phyloP scores from a whole-genome alignment of 768 basidiomycete genomes.

The Pholiota microspora region DNA sequence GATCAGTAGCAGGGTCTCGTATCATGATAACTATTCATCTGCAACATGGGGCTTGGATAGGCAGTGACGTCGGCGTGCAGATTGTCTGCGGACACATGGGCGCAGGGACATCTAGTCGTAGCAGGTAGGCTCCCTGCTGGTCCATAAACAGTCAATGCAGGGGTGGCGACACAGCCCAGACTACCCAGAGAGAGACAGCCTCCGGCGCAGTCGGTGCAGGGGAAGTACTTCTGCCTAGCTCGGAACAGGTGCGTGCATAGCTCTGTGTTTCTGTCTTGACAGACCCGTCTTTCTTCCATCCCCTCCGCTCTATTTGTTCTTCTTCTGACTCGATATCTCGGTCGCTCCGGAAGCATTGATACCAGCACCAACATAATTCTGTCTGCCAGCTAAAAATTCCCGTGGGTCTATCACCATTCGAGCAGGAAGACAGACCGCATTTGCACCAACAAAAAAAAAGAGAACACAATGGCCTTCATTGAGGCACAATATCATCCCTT shows the following conservation, averaged over 20 bases:
- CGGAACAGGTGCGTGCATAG: neutral
- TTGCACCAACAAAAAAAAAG: neutral
- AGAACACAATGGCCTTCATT: constrained; percentile 35
- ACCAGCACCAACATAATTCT: neutral
- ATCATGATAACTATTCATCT: no score
- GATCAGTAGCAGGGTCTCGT: no score
- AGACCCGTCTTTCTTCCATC: neutral
- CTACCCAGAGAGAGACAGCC: no score
- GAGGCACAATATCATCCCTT: constrained; percentile 61
- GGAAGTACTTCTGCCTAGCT: neutral
- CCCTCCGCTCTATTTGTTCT: neutral
- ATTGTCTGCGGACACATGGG: neutral
- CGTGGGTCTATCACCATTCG: no score
- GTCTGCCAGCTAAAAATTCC: no score
- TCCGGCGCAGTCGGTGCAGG: neutral
- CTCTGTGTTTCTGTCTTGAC: neutral
- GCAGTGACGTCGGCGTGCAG: neutral
- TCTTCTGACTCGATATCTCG: neutral
- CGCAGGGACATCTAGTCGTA: neutral
- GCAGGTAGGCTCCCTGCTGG: no score
- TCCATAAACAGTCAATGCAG: neutral
- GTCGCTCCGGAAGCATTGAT: neutral
- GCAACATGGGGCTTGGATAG: neutral
- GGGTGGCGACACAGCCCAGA: neutral
- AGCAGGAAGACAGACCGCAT: neutral